Evolutionary conservation across 495 filamentous ascomycete species (phyloP).

Genomic region (Xylaria acuta): DNA sequence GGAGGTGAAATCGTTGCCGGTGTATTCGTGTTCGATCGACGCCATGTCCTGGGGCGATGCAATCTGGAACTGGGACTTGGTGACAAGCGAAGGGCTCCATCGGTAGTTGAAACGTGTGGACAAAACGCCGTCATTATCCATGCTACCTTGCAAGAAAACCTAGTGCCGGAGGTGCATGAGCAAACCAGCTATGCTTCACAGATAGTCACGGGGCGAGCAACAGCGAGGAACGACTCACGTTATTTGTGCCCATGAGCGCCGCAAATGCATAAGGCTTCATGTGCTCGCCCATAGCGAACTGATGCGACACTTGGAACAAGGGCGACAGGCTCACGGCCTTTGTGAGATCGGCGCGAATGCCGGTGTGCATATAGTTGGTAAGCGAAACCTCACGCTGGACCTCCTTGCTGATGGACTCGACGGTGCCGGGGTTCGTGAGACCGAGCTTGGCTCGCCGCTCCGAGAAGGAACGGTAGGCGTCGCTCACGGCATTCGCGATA

Average conservation of each 20-base stretch:
- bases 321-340: conserved; percentile 93
- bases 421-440: conserved; percentile 86
- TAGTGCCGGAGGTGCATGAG: conserved; percentile 44
- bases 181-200: neutral
- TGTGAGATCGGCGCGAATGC: conserved; percentile 91
- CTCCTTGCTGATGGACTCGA: conserved; percentile 90
- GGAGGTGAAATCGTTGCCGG: conserved; percentile 88
- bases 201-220: neutral
- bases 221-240: conserved; percentile 62
- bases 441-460: conserved; percentile 86
- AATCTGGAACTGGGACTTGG: conserved; percentile 85
- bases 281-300: conserved; percentile 90
- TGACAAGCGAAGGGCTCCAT: conserved; percentile 75
- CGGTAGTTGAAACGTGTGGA: conserved; percentile 88
- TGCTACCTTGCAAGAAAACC: conserved; percentile 93
- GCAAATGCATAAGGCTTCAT: conserved; percentile 94
- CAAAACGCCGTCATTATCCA: conserved; percentile 88
- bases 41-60: conserved; percentile 71
- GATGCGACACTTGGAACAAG: conserved; percentile 96
- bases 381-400: conserved; percentile 94
- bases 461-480: conserved; percentile 82
- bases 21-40: conserved; percentile 92
- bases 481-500: conserved; percentile 68
- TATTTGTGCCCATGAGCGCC: conserved; percentile 88
- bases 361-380: conserved; percentile 93